Evolutionary conservation across 306 rosid genomes (phyloP).

Genomic region (Acacia acuminata): DNA sequence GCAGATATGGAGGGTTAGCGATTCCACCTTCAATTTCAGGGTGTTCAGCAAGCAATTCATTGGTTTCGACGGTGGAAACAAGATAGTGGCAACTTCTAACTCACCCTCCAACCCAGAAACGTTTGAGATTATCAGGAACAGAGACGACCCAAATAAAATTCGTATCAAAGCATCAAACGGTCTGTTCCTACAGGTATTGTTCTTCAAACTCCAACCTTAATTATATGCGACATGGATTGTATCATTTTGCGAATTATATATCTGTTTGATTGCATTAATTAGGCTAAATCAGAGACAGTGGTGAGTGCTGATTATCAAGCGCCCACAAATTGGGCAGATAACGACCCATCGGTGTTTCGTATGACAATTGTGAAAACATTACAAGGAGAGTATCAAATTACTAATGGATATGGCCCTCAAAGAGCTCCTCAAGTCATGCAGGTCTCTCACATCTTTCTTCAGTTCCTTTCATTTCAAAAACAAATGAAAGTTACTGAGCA

Average conservation of each 20-base stretch:
- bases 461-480: background rate
- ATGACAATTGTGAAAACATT: constrained; percentile 23
- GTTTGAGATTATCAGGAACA: constrained; percentile 46
- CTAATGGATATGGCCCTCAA: constrained; percentile 61
- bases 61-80: constrained; percentile 22
- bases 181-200: background rate
- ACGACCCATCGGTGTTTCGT: constrained; percentile 55
- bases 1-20: constrained; percentile 63
- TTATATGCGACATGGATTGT: background rate
- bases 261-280: background rate
- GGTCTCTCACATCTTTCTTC: constrained; percentile 26
- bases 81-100: background rate
- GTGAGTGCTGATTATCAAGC: constrained; percentile 54
- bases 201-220: background rate
- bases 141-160: constrained; percentile 34
- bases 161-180: constrained; percentile 55
- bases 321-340: constrained; percentile 46
- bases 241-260: background rate
- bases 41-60: constrained; percentile 41
- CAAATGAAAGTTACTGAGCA: background rate
- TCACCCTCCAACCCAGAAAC: constrained; percentile 42
- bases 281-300: constrained; percentile 45
- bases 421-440: constrained; percentile 51
- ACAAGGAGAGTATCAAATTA: constrained; percentile 58
- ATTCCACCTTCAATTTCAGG: constrained; percentile 38